Base-by-base conservation (phyloP, 148 eudicot genomes). In the Polygonum maritimum region DNA sequence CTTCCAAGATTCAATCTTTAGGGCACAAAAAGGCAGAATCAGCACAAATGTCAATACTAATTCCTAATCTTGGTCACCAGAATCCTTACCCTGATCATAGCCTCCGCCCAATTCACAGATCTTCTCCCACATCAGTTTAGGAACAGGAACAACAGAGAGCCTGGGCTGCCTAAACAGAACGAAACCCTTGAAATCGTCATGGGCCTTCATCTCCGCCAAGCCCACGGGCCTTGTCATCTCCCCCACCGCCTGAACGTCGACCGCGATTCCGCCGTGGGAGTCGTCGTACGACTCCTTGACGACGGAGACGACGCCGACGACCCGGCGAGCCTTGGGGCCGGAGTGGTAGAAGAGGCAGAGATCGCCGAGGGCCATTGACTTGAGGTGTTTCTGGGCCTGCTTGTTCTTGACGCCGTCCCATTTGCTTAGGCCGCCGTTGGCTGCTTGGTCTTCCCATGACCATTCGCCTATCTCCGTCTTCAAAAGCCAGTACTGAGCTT, bases 381-480 rank as follows among this genome's bases (percentile, higher is more conserved):
- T 95, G 74, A 95, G 85, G 62, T 92, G 10, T 71, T 92, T 92
- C 76, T 85, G 90, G 22, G 98, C 98, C 78, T 91, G 98, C 76
- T 89, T 91, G 91, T 91, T 93, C 44, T 86, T 89, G 7, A 95
- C 98, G 0, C 98, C 97, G 75, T 94, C 97, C 98, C 98, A 94
- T 12, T 87, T 90, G 1, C 93, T 82, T 1, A 86, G 55, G 5
- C 92, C 96, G 0, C 74, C 84, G 75, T 94, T 94, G 55, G 92
- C 77, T 0, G 82, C 69, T 84, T 94, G 97, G 74, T 94, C 97
- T 3, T 85, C 90, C 98, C 98, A 94, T 18, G 98, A 94, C 98
- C 98, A 94, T 73, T 89, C 92, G 5, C 87, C 87, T 48, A 88
- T 83, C 74, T 94, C 98, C 22, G 98, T 92, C 79, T 94, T 94